Percentiles rank a stretch among this genome's conserved stretches.
phyloP scores from a whole-genome alignment of 306 rosid species.

The Trifolium fragiferum region DNA sequence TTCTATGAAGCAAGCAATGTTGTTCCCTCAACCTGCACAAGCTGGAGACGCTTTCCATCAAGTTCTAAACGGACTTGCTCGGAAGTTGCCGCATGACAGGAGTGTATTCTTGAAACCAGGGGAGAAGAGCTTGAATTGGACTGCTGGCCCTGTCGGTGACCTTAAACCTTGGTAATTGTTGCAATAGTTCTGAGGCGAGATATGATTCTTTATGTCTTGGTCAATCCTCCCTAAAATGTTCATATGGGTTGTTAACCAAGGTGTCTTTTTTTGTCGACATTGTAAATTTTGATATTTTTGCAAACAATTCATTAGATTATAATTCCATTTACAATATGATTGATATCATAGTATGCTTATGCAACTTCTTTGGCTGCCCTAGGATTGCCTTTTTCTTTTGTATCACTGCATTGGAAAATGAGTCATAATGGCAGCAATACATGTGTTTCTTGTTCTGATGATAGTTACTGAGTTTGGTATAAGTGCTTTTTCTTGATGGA shows the following conservation, averaged over 20 bases:
- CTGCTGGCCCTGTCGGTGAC: conserved; percentile 92
- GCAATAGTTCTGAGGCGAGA: conserved; percentile 26
- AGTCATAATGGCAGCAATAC: conserved; percentile 3
- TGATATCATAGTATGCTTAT: conserved; percentile 11
- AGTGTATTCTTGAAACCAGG: conserved; percentile 68
- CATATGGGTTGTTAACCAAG: conserved; percentile 49
- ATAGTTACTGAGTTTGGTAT: conserved; percentile 14
- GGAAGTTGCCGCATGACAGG: conserved; percentile 78
- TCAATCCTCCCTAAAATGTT: conserved; percentile 44
- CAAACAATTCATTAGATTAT: conserved; percentile 35
- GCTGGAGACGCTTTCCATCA: conserved; percentile 96
- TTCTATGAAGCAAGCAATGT: conserved; percentile 97
- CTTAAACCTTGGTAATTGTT: conserved; percentile 77
- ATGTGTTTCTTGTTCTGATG: background rate
- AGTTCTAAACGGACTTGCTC: conserved; percentile 92
- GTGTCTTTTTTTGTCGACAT: conserved; percentile 38
- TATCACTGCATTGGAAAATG: background rate
- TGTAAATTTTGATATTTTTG: conserved; percentile 53
- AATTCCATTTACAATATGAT: conserved; percentile 39
- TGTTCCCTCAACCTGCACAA: conserved; percentile 94
- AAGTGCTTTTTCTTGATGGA: conserved; percentile 7
- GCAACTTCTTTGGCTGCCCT: conserved; percentile 10
- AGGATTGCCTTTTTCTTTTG: background rate
- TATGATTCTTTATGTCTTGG: conserved; percentile 42
- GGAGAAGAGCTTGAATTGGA: conserved; percentile 84